Base-by-base conservation (phyloP, 2,329 filamentous ascomycete genomes). In the Nigrograna mackinnonii region DNA sequence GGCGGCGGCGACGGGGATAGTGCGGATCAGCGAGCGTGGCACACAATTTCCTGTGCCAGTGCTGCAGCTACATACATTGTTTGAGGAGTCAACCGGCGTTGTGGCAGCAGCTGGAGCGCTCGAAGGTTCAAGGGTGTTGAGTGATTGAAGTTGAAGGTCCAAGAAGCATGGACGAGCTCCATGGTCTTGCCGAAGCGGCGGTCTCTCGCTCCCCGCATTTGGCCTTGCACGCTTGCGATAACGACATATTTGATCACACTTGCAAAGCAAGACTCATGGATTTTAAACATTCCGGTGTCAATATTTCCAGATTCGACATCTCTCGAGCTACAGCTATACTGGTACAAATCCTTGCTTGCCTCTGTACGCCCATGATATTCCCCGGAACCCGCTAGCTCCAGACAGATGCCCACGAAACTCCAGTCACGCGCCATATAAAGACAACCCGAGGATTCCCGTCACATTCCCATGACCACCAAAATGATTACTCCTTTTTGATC, bases 11-110 rank as follows among this genome's bases (percentile, higher is more conserved):
- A 44, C 48, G 43, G 48, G 41, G 47, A 46, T 39, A 40, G 40
- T 19, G 47, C 47, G 21, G 49, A 53, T 64, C 59, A 66, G 53
- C 58, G 50, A 43, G 28, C 28, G 34, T 32, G 59, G 54, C 62
- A 57, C 50, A 34, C 41, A 24, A 30, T 46, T 39, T 41, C 44
- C 24, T 44, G 53, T 47, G 49, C 51, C 54, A 47, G 41, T 21
- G 36, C 39, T 39, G 47, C 57, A 57, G 52, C 48, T 44, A 32
- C 61, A 58, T 61, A 50, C 62, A 68, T 68, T 41, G 44, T 64
- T 49, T 33, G 46, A 39, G 41, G 16, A 21, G 24, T 42, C 33
- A 32, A 36, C 33, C 41, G 21, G 35, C 41, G 38, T 41, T 37
- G 41, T 34, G 33, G 44, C 37, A 44, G 47, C 31, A 26, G 37